Conservation (phyloP, 2,329 filamentous ascomycete genomes). For the Coccinonectria pachysandricola region DNA sequence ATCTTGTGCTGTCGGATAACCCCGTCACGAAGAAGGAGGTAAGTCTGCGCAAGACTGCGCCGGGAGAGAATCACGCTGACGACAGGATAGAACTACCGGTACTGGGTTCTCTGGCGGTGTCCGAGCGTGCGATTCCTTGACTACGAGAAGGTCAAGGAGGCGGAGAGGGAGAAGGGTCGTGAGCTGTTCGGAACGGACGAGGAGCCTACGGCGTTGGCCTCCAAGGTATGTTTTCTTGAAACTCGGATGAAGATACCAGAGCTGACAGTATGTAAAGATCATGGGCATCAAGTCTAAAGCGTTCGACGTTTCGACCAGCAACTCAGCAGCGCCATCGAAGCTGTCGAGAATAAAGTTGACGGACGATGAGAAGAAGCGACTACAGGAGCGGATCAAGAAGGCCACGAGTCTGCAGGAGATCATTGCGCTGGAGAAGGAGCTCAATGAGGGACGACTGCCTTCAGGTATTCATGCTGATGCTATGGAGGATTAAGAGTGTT, state of each 20-base stretch:
- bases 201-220: slow-evolving; percentile 70
- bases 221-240: slow-evolving; percentile 40
- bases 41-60: slow-evolving; percentile 22
- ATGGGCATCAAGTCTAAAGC: slow-evolving; percentile 73
- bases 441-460: slow-evolving; percentile 81
- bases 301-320: slow-evolving; percentile 47
- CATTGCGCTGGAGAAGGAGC: slow-evolving; percentile 76
- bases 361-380: slow-evolving; percentile 73
- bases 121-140: slow-evolving; percentile 83
- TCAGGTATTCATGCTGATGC: slow-evolving; percentile 46
- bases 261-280: slow-evolving; percentile 41
- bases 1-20: slow-evolving; percentile 76
- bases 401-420: slow-evolving; percentile 88
- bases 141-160: slow-evolving; percentile 81
- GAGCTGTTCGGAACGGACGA: slow-evolving; percentile 76
- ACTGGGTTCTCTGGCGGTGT: slow-evolving; percentile 82
- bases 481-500: slow-evolving; percentile 51
- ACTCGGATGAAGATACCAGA: too few species aligned
- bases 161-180: slow-evolving; percentile 63
- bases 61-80: slow-evolving; percentile 4
- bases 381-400: slow-evolving; percentile 79
- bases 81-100: slow-evolving; percentile 65
- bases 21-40: slow-evolving; percentile 91
- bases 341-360: slow-evolving; percentile 75
- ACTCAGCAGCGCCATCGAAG: slow-evolving; percentile 41